Base-by-base conservation (phyloP, 495 filamentous ascomycete genomes). In the Aspergillus wentii region DNA sequence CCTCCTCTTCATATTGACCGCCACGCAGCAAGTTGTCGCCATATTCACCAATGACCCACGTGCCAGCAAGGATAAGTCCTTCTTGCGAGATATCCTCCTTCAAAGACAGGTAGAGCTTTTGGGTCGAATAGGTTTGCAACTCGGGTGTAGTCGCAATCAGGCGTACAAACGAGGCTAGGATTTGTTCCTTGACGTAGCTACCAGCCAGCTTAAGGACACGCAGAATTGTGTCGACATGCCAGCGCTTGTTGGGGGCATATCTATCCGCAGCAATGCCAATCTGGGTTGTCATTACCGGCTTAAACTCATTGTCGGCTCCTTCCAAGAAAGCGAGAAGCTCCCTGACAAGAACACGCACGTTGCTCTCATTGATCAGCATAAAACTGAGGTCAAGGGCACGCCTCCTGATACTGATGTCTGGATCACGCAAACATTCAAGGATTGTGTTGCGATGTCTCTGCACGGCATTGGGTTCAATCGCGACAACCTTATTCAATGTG, bases 1-100 rank as follows among this genome's bases (percentile, higher is more conserved):
- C 92, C 52, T 94, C 92, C 54, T 96, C 90, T 59, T 97, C 91
- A 44, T 95, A 96, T 52, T 89, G 82, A 13, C 94, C 91, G 18
- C 90, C 90, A 37, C 76, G 75, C 11, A 98, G 74, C 10, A 98
- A 69, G 3, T 85, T 78, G 58, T 97, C 92, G 22, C 89, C 88
- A 58, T 89, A 98, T 71, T 98, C 92, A 48, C 92, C 92, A 62
- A 98, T 96, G 9, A 89, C 89, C 92, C 92, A 98, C n/a, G 92
- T 82, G 20, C 86, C 94, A 16, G 92, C 88, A 19, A 96, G 74
- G 8, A 86, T 95, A 38, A 98, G 70, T 46, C 88, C 91, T 58
- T 98, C 94, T 54, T 97, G 94, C 8, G 90, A 94, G 48, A 97
- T 95, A 46, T 97, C 92, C 25, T 91, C 88, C 68, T 91, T 95